These are phyloP conservation scores for Odontarrhena argentea DNA, from an alignment of 345 rosid genomes.

Conservation along the genomic window DNA sequence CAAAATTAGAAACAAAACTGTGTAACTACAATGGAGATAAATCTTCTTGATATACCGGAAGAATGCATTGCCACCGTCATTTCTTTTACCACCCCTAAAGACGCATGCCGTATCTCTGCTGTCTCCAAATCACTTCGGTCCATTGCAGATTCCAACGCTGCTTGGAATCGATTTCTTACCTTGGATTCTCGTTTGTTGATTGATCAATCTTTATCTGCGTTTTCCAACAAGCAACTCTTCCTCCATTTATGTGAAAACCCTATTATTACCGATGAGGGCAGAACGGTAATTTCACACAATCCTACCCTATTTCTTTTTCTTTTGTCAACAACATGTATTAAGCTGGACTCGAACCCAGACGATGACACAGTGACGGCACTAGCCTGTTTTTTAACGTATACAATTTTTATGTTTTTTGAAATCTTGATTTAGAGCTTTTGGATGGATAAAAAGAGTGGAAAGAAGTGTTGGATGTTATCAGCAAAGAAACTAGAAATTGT, in stretches of 20 bases:
- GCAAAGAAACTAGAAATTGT: constrained; percentile 47
- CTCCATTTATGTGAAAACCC: constrained; percentile 38
- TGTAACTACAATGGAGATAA: constrained; percentile 8
- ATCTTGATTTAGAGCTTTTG: constrained; percentile 39
- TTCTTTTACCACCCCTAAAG: constrained; percentile 43
- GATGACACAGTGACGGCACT: no score
- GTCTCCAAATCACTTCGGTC: constrained; percentile 34
- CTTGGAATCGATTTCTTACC: constrained; percentile 47
- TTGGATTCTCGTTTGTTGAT: constrained; percentile 21
- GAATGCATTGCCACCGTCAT: constrained; percentile 42
- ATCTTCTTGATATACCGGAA: constrained; percentile 37
- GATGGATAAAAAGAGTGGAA: constrained; percentile 48
- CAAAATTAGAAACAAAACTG: no score
- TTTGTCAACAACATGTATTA: no score
- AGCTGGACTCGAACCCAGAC: no score
- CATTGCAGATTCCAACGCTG: constrained; percentile 38
- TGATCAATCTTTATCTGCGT: constrained; percentile 11
- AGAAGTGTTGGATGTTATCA: constrained; percentile 54
- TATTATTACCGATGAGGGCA: constrained; percentile 42
- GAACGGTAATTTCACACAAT: constrained; percentile 39
- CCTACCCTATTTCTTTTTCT: not conserved
- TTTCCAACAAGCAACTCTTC: constrained; percentile 45
- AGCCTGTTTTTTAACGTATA: no score
- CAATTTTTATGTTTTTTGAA: no score
- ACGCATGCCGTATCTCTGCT: constrained; percentile 40